phyloP scores from a whole-genome alignment of 768 basidiomycete genomes.

The Pleurotus djamor region DNA sequence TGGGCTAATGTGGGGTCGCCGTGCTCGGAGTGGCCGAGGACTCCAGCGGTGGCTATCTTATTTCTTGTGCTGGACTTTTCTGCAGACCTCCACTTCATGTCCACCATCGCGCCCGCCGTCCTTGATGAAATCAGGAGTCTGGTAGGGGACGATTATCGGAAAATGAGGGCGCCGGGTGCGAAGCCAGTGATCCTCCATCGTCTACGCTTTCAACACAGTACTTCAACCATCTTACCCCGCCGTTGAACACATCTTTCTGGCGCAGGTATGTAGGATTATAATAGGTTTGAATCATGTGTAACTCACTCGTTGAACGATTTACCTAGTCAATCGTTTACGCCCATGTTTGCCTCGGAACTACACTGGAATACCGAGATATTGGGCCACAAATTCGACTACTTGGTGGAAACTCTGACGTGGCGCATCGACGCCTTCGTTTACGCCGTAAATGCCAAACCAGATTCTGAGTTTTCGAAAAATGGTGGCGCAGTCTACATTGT shows the following conservation, averaged over 20 bases:
- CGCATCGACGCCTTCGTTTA: not conserved
- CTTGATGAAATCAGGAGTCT: no score
- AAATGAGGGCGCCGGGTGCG: no score
- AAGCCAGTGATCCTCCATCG: no score
- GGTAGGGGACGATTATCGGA: no score
- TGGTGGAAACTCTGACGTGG: not conserved
- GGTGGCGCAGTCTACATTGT: not conserved
- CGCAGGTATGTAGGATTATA: not conserved
- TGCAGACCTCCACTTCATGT: no score
- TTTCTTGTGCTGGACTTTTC: no score
- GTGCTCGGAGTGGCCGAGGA: no score
- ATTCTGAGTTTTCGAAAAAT: not conserved
- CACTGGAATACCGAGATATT: not conserved
- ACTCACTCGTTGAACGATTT: not conserved
- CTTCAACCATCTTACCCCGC: not conserved
- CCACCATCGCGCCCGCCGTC: no score
- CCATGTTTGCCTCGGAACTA: not conserved
- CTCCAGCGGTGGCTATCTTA: no score
- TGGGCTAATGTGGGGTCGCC: no score
- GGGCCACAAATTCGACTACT: not conserved
- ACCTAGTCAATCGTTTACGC: not conserved
- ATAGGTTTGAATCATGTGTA: not conserved
- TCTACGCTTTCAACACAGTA: not conserved
- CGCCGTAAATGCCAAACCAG: not conserved
- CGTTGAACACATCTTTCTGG: not conserved